Percentiles rank a stretch among this genome's conserved stretches.
phyloP scores from a whole-genome alignment of 192 early-diverging fungal species.

The Thoreauomyces humboldtii region DNA sequence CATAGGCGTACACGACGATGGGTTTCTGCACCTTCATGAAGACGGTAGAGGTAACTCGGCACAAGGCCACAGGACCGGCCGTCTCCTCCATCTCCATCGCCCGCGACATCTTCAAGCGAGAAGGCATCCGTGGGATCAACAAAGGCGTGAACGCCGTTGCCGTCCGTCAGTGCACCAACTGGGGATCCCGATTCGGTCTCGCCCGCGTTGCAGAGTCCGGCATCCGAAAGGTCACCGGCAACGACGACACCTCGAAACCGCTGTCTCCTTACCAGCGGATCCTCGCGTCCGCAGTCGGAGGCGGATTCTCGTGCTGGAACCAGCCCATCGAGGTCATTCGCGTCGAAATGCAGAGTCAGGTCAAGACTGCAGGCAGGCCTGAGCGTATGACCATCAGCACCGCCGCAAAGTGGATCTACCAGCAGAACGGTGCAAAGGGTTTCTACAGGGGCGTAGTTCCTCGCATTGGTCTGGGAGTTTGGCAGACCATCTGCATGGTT shows the following conservation, averaged over 20 bases:
- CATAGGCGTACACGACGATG: slow-evolving; percentile 92
- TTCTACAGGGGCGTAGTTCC: slow-evolving; percentile 78
- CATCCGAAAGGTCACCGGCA: slow-evolving; percentile 51
- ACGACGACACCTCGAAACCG: slow-evolving; percentile 29
- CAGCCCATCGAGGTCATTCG: slow-evolving; percentile 99
- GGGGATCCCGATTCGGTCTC: slow-evolving; percentile 90
- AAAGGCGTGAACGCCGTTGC: slow-evolving; percentile 99
- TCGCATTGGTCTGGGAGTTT: slow-evolving; percentile 53
- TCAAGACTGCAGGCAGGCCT: slow-evolving; percentile 83
- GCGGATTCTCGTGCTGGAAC: slow-evolving; percentile 95
- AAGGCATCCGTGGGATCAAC: slow-evolving; percentile 96
- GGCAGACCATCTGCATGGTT: slow-evolving; percentile 92
- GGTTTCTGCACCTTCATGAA: slow-evolving; percentile 99
- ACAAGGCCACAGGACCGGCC: slow-evolving; percentile 64
- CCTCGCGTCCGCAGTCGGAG: slow-evolving; percentile 80
- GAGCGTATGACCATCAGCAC: slow-evolving; percentile 86
- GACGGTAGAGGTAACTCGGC: slow-evolving; percentile 93
- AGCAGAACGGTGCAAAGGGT: slow-evolving; percentile 84
- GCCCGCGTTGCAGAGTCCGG: slow-evolving; percentile 58
- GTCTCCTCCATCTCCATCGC: slow-evolving; percentile 83
- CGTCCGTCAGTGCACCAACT: slow-evolving; percentile 95
- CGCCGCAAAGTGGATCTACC: slow-evolving; percentile 84
- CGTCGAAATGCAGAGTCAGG: slow-evolving; percentile 97
- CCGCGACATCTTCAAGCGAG: slow-evolving; percentile 81
- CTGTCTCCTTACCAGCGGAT: slow-evolving; percentile 58